phyloP scores from a whole-genome alignment of 192 early-diverging fungal species.

The Mortierella claussenii region DNA sequence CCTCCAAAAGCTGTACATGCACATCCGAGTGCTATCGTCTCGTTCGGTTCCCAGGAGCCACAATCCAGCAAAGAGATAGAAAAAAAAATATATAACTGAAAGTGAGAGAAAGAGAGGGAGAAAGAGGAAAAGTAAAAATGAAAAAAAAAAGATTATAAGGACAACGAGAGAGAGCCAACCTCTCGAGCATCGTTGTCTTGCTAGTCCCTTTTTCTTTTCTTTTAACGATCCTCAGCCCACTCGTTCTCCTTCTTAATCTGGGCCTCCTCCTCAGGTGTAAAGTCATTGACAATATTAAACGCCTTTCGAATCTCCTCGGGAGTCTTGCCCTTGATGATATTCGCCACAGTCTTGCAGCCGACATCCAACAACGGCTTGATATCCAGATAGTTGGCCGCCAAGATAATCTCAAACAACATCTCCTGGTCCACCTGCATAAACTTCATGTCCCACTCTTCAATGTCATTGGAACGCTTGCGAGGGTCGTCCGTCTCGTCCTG shows the following conservation, averaged over 20 bases:
- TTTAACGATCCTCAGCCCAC: conserved; percentile 70
- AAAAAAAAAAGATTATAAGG: no score
- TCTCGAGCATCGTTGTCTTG: neutral
- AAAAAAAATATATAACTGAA: no score
- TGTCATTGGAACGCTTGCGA: conserved; percentile 75
- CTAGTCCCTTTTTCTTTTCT: neutral
- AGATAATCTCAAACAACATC: conserved; percentile 82
- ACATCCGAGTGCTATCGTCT: no score
- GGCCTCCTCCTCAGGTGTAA: conserved; percentile 79
- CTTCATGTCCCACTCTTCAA: conserved; percentile 83
- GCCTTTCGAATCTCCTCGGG: conserved; percentile 86
- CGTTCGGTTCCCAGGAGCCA: no score
- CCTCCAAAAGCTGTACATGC: no score
- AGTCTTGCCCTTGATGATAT: conserved; percentile 92
- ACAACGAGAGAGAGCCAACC: no score
- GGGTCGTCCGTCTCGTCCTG: conserved; percentile 62
- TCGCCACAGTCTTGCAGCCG: conserved; percentile 87
- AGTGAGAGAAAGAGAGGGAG: no score
- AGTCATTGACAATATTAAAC: conserved; percentile 77
- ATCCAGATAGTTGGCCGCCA: conserved; percentile 90
- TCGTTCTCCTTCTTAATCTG: conserved; percentile 69
- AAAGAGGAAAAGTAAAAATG: no score
- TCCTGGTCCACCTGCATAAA: conserved; percentile 86
- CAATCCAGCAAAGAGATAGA: no score
- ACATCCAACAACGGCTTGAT: conserved; percentile 77